Conservation (phyloP, 176 grass and related monocot genomes). For the Oryza nivara region DNA sequence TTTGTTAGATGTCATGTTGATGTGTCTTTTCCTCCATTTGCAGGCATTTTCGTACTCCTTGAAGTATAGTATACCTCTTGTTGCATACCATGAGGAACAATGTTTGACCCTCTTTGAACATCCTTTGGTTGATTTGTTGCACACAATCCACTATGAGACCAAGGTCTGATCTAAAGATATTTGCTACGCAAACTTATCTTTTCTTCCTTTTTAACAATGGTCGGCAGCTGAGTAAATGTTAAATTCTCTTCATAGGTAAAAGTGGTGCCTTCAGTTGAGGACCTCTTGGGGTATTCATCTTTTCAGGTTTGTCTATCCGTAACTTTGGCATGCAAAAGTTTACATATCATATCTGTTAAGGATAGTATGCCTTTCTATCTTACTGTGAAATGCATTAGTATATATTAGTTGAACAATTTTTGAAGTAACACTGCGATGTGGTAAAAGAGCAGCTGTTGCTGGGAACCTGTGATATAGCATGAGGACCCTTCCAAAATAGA, state of each 20-base stretch:
- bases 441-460: neutral
- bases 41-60: conserved; percentile 84
- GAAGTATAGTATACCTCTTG: conserved; percentile 76
- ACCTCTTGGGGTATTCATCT: conserved; percentile 65
- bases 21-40: conserved; percentile 36
- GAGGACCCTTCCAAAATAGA: neutral
- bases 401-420: conserved; percentile 7
- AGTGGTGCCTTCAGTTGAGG: conserved; percentile 68
- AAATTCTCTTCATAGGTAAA: conserved; percentile 56
- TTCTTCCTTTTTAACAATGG: conserved; percentile 22
- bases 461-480: neutral
- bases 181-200: conserved; percentile 12
- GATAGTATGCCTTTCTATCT: neutral
- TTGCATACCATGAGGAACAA: conserved; percentile 66
- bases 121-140: conserved; percentile 67
- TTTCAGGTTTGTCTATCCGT: conserved; percentile 68
- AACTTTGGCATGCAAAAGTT: conserved; percentile 26
- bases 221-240: conserved; percentile 1
- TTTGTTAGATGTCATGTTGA: neutral
- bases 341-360: neutral
- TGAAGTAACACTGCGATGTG: neutral
- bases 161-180: conserved; percentile 58
- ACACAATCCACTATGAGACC: conserved; percentile 64
- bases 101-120: conserved; percentile 81
- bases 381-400: neutral